A percentile compares a stretch with the other conserved stretches of the same genome.
Evolutionary conservation across 768 basidiomycete species (phyloP).

Genomic region (Calocera cornea): DNA sequence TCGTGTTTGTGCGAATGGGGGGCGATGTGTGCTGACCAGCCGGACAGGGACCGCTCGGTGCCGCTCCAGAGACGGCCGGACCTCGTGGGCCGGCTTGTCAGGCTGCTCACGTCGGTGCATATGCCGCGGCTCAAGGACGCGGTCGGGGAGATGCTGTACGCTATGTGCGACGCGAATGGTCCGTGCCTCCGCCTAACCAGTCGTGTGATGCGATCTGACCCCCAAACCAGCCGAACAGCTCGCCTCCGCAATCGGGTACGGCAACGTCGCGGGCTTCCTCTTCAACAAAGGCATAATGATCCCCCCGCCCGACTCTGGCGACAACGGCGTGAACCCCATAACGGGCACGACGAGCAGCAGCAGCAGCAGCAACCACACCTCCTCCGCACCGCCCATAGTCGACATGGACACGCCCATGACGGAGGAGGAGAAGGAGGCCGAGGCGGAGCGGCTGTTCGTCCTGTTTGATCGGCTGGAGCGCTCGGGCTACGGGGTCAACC

Average conservation of each 20-base stretch:
- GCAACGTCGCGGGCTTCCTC: constrained; percentile 87
- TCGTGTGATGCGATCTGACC: not conserved
- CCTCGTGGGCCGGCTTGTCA: constrained; percentile 63
- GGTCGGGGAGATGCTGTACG: constrained; percentile 77
- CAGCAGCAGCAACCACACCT: too few species aligned
- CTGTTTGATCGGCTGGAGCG: constrained; percentile 81
- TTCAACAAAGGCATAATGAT: constrained; percentile 77
- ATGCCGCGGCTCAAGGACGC: constrained; percentile 59
- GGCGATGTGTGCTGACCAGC: not conserved
- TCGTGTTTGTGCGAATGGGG: too few species aligned
- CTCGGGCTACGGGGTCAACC: constrained; percentile 47
- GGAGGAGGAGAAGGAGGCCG: constrained; percentile 86
- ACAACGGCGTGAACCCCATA: constrained; percentile 58
- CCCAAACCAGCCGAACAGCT: constrained; percentile 46
- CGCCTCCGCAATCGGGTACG: constrained; percentile 77
- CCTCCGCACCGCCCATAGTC: constrained; percentile 19
- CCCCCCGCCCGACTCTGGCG: constrained; percentile 35
- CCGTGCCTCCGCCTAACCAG: constrained; percentile 11
- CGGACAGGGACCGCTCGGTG: constrained; percentile 50
- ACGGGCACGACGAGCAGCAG: too few species aligned
- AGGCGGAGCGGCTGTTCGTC: constrained; percentile 83
- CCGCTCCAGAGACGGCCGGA: constrained; percentile 63
- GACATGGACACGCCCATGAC: constrained; percentile 49
- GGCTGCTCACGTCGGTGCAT: constrained; percentile 62
- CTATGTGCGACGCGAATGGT: constrained; percentile 69